These are phyloP conservation scores for Cytospora mali DNA, from an alignment of 2,329 filamentous ascomycete genomes.

Conservation along the genomic window DNA sequence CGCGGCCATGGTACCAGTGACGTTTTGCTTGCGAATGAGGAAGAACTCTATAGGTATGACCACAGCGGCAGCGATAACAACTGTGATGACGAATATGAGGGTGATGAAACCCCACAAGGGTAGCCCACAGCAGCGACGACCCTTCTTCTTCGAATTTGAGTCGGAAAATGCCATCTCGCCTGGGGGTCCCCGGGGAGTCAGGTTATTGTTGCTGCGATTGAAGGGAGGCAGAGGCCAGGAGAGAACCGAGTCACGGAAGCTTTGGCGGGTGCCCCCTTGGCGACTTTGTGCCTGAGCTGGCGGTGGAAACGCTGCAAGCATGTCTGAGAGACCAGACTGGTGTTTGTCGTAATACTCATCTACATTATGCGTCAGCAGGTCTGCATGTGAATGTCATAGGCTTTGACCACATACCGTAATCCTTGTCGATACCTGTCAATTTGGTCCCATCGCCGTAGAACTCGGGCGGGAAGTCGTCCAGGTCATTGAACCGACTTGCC, in stretches of 20 bases:
- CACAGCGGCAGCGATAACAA: slow-evolving; percentile 78
- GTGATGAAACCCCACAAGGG: slow-evolving; percentile 77
- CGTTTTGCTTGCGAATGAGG: slow-evolving; percentile 56
- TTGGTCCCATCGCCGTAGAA: slow-evolving; percentile 39
- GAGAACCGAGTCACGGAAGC: slow-evolving; percentile 50
- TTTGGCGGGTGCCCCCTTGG: slow-evolving; percentile 46
- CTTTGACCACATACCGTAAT: slow-evolving; percentile 41
- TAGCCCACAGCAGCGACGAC: slow-evolving; percentile 79
- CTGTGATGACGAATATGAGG: slow-evolving; percentile 63
- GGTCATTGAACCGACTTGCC: slow-evolving; percentile 59
- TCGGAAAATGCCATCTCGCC: slow-evolving; percentile 7
- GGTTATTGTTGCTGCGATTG: slow-evolving; percentile 33
- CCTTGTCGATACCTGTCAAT: slow-evolving; percentile 41
- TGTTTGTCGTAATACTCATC: slow-evolving; percentile 46
- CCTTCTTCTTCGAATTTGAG: slow-evolving; percentile 38
- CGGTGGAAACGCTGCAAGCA: slow-evolving; percentile 67
- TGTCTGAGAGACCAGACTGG: slow-evolving; percentile 61
- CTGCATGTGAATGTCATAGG: neutral
- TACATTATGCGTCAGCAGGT: slow-evolving; percentile 31
- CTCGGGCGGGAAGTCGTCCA: slow-evolving; percentile 54
- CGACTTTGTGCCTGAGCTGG: slow-evolving; percentile 54
- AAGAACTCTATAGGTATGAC: slow-evolving; percentile 73
- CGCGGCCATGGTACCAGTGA: slow-evolving; percentile 27
- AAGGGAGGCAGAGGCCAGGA: slow-evolving; percentile 54
- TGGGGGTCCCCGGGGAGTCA: slow-evolving; percentile 14